Base-by-base conservation (phyloP, 495 filamentous ascomycete species). In the Clohesyomyces aquaticus region DNA sequence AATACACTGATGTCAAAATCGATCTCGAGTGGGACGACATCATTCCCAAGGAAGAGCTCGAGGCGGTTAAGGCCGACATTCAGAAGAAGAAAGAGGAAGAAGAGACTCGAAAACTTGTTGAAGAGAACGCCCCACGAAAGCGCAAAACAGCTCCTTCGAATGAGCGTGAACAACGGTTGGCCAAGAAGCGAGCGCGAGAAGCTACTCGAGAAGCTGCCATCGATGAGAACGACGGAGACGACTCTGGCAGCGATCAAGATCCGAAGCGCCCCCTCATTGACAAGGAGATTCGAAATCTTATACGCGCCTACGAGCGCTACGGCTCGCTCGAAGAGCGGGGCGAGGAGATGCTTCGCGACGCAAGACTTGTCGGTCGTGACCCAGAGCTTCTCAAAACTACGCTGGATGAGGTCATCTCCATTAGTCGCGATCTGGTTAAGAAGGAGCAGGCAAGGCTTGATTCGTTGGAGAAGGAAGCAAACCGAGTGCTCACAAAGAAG, bases 1-100 rank as follows among this genome's bases (percentile, higher is more conserved):
- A 90, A 55, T 94, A 94, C 63, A 93, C 90, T 3, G 91, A 97
- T 68, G 90, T 98, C 75, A 96, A 96, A 75, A 87, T 96, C 22
- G 90, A 95, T 71, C 82, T 96, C 38, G 88, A 89, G 61, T 98
- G 94, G 94, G 95, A 98, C 67, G 88, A 97, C 57, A 98, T 99
- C 71, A 99, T 99, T 63, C 95, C 94, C 0, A 91, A 91, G 65
- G 92, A 96, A 6, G 83, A 95, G 68, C 83, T 98, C 21, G 92
- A 89, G 22, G 86, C 84, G 51, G 87, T 98, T 74, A 95, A 93
- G 73, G 89, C 86, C 0, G 91, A 95, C 59, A 93, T 96, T 72
- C 89, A 92, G 67, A 84, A 85, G 72, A 89, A 88, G 71, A 84
- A 87, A 19, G 87, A 97, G 59, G 91, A 93, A 29, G 83, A 85